Percentiles rank a stretch among this genome's conserved stretches.
phyloP scores from a whole-genome alignment of 495 filamentous ascomycete genomes.

The Geopyxis carbonaria region DNA sequence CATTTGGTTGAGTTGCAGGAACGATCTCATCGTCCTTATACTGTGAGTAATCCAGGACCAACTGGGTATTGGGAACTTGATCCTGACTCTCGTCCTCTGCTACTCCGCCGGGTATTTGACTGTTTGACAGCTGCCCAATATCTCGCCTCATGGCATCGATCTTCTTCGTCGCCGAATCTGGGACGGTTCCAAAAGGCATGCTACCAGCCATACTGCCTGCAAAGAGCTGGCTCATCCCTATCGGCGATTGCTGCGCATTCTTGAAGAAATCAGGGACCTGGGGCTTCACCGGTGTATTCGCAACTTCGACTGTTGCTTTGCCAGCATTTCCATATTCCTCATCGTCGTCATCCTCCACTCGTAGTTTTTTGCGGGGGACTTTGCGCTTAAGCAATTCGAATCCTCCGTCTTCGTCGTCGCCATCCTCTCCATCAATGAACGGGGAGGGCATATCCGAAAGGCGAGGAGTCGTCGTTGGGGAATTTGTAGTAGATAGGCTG shows the following conservation, averaged over 20 bases:
- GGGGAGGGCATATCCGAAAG: slow-evolving; percentile 20
- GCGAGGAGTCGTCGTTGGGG: slow-evolving; percentile 15
- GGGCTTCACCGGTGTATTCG: slow-evolving; percentile 1
- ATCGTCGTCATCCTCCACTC: slow-evolving; percentile 40
- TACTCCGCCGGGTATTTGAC: too few species aligned
- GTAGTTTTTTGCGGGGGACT: slow-evolving; percentile 27
- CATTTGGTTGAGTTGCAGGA: too few species aligned
- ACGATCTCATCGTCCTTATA: too few species aligned
- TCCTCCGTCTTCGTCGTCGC: slow-evolving; percentile 25
- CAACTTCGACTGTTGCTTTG: slow-evolving; percentile 17
- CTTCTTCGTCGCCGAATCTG: neutral
- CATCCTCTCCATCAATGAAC: slow-evolving; percentile 24
- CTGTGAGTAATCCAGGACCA: slow-evolving; percentile 5
- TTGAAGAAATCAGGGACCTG: slow-evolving; percentile 21
- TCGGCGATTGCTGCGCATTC: slow-evolving; percentile 6
- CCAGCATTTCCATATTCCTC: slow-evolving; percentile 59
- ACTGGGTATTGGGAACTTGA: too few species aligned
- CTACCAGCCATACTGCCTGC: slow-evolving; percentile 11
- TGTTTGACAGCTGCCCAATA: too few species aligned
- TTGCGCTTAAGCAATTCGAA: slow-evolving; percentile 15
- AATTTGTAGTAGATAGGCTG: slow-evolving; percentile 9
- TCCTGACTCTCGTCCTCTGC: too few species aligned
- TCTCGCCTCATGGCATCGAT: slow-evolving; percentile 3
- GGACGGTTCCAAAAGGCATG: neutral
- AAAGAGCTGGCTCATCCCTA: slow-evolving; percentile 24